Conservation (phyloP, 2,329 filamentous ascomycete genomes). For the Colletotrichum scovillei region DNA sequence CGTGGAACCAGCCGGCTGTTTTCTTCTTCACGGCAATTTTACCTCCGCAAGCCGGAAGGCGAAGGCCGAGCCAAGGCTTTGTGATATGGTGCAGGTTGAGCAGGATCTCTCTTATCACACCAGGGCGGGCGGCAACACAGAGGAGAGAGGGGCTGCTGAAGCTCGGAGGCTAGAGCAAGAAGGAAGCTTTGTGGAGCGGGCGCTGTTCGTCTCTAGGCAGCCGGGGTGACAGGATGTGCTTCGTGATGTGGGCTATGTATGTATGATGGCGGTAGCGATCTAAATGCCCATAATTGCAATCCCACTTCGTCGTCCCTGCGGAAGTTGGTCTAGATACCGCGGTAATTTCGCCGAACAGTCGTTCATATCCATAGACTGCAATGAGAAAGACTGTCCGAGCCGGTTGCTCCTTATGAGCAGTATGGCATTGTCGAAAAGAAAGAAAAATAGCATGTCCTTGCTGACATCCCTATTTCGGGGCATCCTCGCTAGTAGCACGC, state of each 20-base stretch:
- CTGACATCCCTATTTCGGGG: background rate
- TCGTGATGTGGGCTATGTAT: background rate
- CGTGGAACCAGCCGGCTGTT: background rate
- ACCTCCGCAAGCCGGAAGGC: background rate
- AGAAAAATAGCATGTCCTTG: background rate
- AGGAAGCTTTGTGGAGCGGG: slow-evolving; percentile 7
- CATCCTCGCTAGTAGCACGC: slow-evolving; percentile 2
- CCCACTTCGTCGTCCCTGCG: background rate
- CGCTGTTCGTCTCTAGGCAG: background rate
- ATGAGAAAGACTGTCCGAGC: background rate
- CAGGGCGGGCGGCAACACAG: slow-evolving; percentile 11
- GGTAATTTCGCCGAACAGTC: background rate
- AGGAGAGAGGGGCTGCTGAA: slow-evolving; percentile 1
- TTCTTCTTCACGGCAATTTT: background rate
- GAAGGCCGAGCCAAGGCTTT: slow-evolving; percentile 17
- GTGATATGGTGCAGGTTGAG: background rate
- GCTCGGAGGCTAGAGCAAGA: background rate
- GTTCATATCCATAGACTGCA: background rate
- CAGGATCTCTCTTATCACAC: background rate
- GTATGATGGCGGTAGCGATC: background rate
- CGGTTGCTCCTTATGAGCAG: background rate
- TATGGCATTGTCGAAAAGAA: no score
- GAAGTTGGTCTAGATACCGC: background rate
- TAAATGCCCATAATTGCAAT: background rate
- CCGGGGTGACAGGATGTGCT: background rate